A percentile compares a stretch with the other conserved stretches of the same genome.
Conservation (phyloP, 257 asterid genomes). For the Primulina tabacum region DNA sequence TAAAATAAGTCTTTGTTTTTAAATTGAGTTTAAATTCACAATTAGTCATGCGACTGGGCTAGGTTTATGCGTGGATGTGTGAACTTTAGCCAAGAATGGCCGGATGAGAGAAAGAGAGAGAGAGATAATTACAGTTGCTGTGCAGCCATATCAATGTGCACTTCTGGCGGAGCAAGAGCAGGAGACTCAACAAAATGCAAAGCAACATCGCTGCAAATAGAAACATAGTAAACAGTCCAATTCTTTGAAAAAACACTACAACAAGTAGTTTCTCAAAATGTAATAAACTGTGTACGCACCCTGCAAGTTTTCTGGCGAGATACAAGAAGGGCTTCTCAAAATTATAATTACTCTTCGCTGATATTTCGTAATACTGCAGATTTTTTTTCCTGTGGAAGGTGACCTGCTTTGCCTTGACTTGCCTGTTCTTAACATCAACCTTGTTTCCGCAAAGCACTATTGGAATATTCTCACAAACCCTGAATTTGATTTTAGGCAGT, state of each 20-base stretch:
- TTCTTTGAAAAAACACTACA: no score
- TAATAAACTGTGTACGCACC: slow-evolving; percentile 28
- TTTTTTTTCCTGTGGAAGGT: slow-evolving; percentile 73
- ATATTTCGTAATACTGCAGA: slow-evolving; percentile 68
- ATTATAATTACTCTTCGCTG: slow-evolving; percentile 82
- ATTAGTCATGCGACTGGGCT: not conserved
- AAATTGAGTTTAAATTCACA: no score
- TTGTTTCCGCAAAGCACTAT: slow-evolving; percentile 74
- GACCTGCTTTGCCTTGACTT: slow-evolving; percentile 76
- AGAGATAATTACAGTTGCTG: slow-evolving; percentile 43
- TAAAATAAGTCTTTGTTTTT: no score
- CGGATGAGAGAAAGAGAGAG: not conserved
- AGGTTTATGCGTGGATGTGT: not conserved
- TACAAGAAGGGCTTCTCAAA: slow-evolving; percentile 76
- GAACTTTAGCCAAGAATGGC: not conserved
- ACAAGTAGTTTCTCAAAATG: no score
- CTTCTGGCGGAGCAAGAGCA: slow-evolving; percentile 74
- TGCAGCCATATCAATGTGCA: slow-evolving; percentile 53
- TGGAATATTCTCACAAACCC: slow-evolving; percentile 73
- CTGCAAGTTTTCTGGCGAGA: slow-evolving; percentile 74
- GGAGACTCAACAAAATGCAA: slow-evolving; percentile 71
- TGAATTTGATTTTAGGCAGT: slow-evolving; percentile 7
- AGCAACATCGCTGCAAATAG: slow-evolving; percentile 41
- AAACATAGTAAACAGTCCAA: no score
- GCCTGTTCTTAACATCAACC: slow-evolving; percentile 79